These are phyloP conservation scores for Aspergillus novofumigatus DNA, from an alignment of 2,329 filamentous ascomycete species.

Conservation along the genomic window DNA sequence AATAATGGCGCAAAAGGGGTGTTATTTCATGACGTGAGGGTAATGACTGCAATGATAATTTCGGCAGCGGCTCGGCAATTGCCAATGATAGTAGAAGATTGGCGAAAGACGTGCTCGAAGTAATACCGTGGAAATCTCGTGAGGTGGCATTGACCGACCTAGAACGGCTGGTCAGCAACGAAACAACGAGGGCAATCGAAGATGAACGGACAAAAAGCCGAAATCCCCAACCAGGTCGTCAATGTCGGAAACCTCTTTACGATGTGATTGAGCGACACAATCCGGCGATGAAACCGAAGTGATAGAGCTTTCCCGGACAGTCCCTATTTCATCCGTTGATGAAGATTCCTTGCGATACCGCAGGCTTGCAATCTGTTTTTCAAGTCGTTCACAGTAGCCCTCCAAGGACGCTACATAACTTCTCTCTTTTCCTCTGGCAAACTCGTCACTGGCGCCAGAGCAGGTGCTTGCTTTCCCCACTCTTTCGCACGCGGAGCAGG, in stretches of 20 bases:
- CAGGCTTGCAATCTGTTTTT: constrained; percentile 62
- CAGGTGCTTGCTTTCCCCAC: constrained; percentile 82
- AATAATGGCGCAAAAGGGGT: constrained; percentile 73
- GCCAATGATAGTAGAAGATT: constrained; percentile 81
- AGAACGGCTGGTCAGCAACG: constrained; percentile 12
- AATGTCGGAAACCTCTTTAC: constrained; percentile 75
- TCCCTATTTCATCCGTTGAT: constrained; percentile 21
- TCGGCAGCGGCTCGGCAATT: constrained; percentile 66
- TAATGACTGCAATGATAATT: constrained; percentile 56
- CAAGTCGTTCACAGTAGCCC: constrained; percentile 80
- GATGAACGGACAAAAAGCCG: constrained; percentile 68
- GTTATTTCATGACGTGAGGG: constrained; percentile 67
- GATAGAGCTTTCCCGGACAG: constrained; percentile 33
- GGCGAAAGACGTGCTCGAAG: constrained; percentile 87
- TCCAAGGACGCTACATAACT: constrained; percentile 98
- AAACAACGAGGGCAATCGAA: neutral
- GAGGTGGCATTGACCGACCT: constrained; percentile 93
- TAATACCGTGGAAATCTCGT: constrained; percentile 85
- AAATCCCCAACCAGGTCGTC: constrained; percentile 92
- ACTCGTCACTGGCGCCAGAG: constrained; percentile 92
- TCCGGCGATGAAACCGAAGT: constrained; percentile 29
- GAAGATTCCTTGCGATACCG: constrained; percentile 28
- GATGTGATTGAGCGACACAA: constrained; percentile 37
- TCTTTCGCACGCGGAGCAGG: constrained; percentile 92
- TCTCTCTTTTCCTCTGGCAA: constrained; percentile 88